Base-by-base conservation (phyloP, 495 filamentous ascomycete genomes). In the Evansstolkia leycettana region DNA sequence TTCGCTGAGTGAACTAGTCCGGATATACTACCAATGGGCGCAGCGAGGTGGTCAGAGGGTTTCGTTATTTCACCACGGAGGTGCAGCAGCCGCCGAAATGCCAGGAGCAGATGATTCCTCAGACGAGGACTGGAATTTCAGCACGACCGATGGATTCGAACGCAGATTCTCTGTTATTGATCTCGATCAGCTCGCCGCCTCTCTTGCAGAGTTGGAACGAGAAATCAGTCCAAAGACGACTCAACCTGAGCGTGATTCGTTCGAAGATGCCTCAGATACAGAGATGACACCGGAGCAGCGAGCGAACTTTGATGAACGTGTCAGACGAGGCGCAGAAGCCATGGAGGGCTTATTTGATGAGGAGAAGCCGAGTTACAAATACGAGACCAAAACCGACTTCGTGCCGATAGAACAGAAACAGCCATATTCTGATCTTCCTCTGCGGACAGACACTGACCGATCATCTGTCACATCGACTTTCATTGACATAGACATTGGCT, bases 41-140 rank as follows among this genome's bases (percentile, higher is more conserved):
- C 73, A 75, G 23, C 67, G 75, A 39, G 90, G 90, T 25, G 89
- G 88, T 5, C 80, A 80, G 36, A 71, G 92, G 37, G 73, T 71
- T 29, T 96, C 89, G 6, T 65, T 98, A 7, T 94, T 93, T 42
- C 72, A 76, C 16, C 69, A 72, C 1, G 75, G 75, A 25, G 85
- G 87, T 36, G 85, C 85, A 15, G 75, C 76, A 20, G 77, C 76
- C 17, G 71, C 75, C 15, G 64, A 72, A 28, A 47, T 65, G 24
- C 54, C 64, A 32, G 46, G 50, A 47, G 30, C 48, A 49, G 63
- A 71, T 12, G 65, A 72, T 25, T 43, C 57, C 7, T 35, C 52
- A 1, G 54, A 57, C 1, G 80, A 87, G 39, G 82, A 89, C 44
- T 94, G 90, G 85, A 94, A 89, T 46, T 94, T 94, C 48, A 87